phyloP scores from a whole-genome alignment of 306 rosid genomes.

The Dalbergia oliveri region DNA sequence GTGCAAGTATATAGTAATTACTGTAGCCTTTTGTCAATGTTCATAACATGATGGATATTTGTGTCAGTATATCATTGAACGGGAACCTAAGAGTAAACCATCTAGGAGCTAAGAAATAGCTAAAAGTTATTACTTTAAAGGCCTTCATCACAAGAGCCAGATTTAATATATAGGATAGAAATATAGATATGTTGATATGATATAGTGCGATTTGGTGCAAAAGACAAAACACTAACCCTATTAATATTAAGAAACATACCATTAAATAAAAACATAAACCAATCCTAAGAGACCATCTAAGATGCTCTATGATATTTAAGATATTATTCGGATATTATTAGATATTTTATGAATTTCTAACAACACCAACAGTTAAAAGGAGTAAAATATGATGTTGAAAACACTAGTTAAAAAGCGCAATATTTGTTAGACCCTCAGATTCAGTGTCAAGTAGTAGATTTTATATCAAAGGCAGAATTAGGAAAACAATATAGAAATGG shows the following conservation, averaged over 20 bases:
- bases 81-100: no score
- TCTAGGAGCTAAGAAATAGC: no score
- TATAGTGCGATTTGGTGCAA: no score
- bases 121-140: no score
- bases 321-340: not conserved
- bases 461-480: not conserved
- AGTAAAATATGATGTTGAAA: not conserved
- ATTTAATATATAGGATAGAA: no score
- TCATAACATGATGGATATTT: no score
- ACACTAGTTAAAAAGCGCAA: not conserved
- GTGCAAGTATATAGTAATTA: no score
- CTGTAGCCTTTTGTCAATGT: no score
- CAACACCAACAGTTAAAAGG: not conserved
- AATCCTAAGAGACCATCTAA: not conserved
- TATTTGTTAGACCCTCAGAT: not conserved
- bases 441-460: not conserved
- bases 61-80: no score
- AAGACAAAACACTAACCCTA: not conserved
- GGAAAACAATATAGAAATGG: not conserved
- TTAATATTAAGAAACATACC: not conserved
- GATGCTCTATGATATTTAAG: not conserved
- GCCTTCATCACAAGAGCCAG: no score
- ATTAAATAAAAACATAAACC: not conserved
- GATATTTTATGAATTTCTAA: not conserved
- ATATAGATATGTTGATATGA: no score